Evolutionary conservation across 2,329 filamentous ascomycete species (phyloP).

Genomic region (Talaromyces sp.): DNA sequence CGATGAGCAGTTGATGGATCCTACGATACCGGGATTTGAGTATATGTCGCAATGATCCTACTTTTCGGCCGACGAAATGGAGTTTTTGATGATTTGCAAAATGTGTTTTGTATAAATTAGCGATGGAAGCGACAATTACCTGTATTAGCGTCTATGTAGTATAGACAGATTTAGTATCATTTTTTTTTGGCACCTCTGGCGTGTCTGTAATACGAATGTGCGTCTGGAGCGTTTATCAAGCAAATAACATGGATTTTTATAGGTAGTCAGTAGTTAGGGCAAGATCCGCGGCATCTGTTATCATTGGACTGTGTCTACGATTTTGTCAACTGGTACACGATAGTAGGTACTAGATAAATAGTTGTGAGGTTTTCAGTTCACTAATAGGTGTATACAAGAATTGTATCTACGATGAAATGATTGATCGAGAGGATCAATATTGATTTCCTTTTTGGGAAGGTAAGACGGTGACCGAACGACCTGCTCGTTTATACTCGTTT

Average conservation of each 20-base stretch:
- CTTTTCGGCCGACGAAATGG: not conserved
- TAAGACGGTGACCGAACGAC: not conserved
- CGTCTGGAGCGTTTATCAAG: not conserved
- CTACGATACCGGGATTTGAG: slow-evolving; percentile 42
- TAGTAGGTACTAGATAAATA: not conserved
- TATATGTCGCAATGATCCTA: slow-evolving; percentile 30
- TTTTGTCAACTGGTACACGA: not conserved
- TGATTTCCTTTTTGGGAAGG: not conserved
- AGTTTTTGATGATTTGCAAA: not conserved
- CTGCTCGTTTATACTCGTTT: not conserved
- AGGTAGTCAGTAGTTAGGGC: not conserved
- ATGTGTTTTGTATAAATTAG: too few species aligned
- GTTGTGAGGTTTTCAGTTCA: not conserved
- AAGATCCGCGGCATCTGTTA: not conserved
- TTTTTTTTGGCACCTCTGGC: too few species aligned
- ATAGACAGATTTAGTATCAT: not conserved
- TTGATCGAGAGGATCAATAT: not conserved
- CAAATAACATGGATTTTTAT: not conserved
- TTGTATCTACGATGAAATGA: not conserved
- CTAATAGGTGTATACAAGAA: not conserved
- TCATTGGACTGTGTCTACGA: not conserved
- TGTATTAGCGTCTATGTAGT: not conserved
- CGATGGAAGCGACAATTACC: not conserved
- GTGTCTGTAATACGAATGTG: not conserved
- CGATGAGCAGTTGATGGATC: slow-evolving; percentile 42